Percentiles rank a stretch among this genome's conserved stretches.
phyloP scores from a whole-genome alignment of 371 early-diverging fungal genomes.

The Mortierella polycephala region DNA sequence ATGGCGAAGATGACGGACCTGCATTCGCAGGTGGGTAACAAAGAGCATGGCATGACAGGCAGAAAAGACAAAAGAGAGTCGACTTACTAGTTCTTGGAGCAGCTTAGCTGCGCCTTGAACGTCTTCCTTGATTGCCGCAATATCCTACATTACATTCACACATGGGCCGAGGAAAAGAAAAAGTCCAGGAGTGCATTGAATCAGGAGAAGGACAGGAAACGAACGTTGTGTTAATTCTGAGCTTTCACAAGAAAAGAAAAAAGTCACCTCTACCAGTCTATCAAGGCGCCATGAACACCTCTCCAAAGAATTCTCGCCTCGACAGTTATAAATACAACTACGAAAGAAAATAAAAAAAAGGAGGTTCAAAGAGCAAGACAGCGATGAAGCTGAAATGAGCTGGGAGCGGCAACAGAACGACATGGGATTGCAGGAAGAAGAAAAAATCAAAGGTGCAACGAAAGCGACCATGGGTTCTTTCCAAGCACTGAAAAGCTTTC shows the following conservation, averaged over 20 bases:
- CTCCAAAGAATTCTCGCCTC: too few relatives aligned
- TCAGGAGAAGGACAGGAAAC: neutral
- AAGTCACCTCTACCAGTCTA: too few relatives aligned
- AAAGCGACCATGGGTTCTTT: neutral
- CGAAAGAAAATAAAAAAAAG: too few relatives aligned
- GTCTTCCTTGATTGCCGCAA: constrained; percentile 25
- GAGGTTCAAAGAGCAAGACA: too few relatives aligned
- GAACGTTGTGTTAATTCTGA: neutral
- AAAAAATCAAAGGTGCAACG: neutral
- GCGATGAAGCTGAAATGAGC: too few relatives aligned
- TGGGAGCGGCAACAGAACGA: too few relatives aligned
- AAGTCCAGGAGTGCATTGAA: constrained; percentile 3
- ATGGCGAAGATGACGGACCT: too few relatives aligned
- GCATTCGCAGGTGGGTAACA: neutral
- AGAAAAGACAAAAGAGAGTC: neutral
- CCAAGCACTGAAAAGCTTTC: neutral
- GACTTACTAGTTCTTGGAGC: constrained; percentile 31
- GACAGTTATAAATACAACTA: too few relatives aligned
- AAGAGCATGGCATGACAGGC: neutral
- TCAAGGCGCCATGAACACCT: too few relatives aligned
- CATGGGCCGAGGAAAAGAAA: neutral
- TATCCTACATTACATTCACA: constrained; percentile 16
- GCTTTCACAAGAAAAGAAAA: too few relatives aligned
- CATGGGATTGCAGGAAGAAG: neutral
- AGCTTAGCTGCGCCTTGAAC: constrained; percentile 4